Evolutionary conservation across 75 land plant species (phyloP), one percentile per base, ranked within the genome.

Genomic region (Picea glauca): DNA sequence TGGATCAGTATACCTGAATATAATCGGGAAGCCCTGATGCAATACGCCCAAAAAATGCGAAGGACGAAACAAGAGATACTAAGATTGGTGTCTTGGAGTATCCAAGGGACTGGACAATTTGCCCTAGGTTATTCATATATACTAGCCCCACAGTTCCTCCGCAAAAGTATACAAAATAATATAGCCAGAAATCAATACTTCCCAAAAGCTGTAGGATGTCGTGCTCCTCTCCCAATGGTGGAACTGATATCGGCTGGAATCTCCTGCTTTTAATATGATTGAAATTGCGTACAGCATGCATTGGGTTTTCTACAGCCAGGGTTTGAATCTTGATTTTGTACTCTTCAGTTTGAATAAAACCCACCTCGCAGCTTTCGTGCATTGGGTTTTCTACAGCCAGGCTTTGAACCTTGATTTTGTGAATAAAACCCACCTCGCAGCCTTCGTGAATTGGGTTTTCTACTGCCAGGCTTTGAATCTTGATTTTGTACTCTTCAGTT

Each of bases 1-100:
- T 40, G 20, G 35, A 4, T 14, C 4, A 14, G 40, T 5, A 68
- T 68, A 68, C 72, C 72, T 68, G 72, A 40, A 68, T 35, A 46
- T 68, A 85, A 40, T 91, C 92, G 1, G 93, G 91, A n/a, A 84
- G 79, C n/a, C 92, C 85, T 2, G 93, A 85, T 58, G 84, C 83
- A 75, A 91, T 66, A 0, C 93, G 91, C 23, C 93, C 93, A 74
- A 91, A 91, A 87, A 91, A 91, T 15, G 89, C 91, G 38, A 66
- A 89, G 12, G 91, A 21, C 2, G 91, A 89, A 76, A 80, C 86
- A 38, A 91, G 63, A 14, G 84, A 76, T 13, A 89, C 76, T 1
- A 91, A 66, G 4, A 79, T 54, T 32, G 50, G 70, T 5, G 83
- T 79, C 15, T 81, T 21, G 21, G 87, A 54, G 7, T 60, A 67